Evolutionary conservation across 2,329 filamentous ascomycete species (phyloP), one percentile per base, ranked within the genome.

Genomic region (Pseudocercospora fijiensis): DNA sequence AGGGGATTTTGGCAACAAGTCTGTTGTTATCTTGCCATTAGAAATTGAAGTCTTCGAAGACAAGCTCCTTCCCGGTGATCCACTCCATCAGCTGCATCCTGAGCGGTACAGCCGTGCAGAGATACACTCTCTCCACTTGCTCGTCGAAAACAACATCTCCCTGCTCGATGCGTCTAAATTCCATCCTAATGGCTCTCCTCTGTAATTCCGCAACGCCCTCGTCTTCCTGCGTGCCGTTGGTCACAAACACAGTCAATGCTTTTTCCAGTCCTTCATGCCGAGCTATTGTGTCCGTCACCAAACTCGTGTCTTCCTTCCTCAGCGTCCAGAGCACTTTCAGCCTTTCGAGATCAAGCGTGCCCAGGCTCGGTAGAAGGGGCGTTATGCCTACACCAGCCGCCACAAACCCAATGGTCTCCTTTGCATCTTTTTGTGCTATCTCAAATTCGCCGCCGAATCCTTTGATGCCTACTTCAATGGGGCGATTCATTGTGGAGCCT

Each of bases 341-440:
- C 3, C 75, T 72, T 1, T 74, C 69, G 4, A 78, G 66, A 63
- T 80, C 75, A 22, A 74, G 49, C 10, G 49, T 47, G 8, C 59
- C 56, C 0, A 91, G 73, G 5, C 83, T 76, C 0, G 78, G 79
- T n/a, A 96, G 79, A 3, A 95, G 70, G 1, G 92, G 92, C 27
- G 92, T 96, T 65, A 96, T 91, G 0, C 92, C 92, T 6, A 96
- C 90, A 2, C 92, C 92, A 0, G 86, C 90, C 5, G 90, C 90
- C 3, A 96, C 76, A 68, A 93, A 95, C 0, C 80, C 81, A 1
- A 82, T 73, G 0, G 86, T 77, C 1, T 78, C 76, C 33, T 78
- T 67, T 7, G 72, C 62, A 0, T 60, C 62, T 20, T 69, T 72
- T 30, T 78, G 74, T 47, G 63, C 58, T 4, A 76, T 72, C 16